A percentile compares a stretch with the other conserved stretches of the same genome.
Evolutionary conservation across 345 rosid genomes (phyloP).

Genomic region (Eutrema heterophyllum): DNA sequence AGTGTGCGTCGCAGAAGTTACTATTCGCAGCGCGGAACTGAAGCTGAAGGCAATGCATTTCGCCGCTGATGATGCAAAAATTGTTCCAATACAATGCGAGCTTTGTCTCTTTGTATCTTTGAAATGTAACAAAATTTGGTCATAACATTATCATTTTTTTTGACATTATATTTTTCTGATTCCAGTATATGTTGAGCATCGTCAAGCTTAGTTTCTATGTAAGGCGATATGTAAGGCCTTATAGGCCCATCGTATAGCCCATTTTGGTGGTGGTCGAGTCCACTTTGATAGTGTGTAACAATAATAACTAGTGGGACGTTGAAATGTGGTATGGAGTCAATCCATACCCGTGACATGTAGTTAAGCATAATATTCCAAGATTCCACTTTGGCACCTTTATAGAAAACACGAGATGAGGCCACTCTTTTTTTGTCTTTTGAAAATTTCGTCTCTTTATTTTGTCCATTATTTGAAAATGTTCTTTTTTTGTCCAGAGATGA

Average conservation of each 20-base stretch:
- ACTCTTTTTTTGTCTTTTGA: conserved; percentile 9
- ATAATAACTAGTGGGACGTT: conserved; percentile 13
- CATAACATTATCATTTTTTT: background rate
- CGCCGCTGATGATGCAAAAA: conserved; percentile 43
- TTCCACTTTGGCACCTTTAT: conserved; percentile 28
- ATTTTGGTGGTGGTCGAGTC: conserved; percentile 17
- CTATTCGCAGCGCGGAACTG: conserved; percentile 70
- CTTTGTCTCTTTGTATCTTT: background rate
- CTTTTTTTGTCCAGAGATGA: background rate
- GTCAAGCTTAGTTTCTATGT: background rate
- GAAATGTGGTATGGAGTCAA: conserved; percentile 16
- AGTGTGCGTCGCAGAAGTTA: conserved; percentile 85
- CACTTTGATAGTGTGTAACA: conserved; percentile 4
- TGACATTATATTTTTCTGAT: background rate
- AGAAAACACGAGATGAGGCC: conserved; percentile 27
- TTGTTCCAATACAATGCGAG: background rate
- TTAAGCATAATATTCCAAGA: conserved; percentile 29
- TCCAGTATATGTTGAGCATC: background rate
- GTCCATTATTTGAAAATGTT: no score
- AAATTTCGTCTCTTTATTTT: background rate
- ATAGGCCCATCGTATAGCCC: conserved; percentile 16
- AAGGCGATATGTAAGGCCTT: background rate
- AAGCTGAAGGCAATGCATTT: conserved; percentile 78
- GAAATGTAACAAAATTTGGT: background rate
- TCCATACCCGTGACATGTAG: conserved; percentile 29